These are phyloP conservation scores for Rhodotorula mucilaginosa DNA, from an alignment of 1,284 basidiomycete species.

Conservation along the genomic window DNA sequence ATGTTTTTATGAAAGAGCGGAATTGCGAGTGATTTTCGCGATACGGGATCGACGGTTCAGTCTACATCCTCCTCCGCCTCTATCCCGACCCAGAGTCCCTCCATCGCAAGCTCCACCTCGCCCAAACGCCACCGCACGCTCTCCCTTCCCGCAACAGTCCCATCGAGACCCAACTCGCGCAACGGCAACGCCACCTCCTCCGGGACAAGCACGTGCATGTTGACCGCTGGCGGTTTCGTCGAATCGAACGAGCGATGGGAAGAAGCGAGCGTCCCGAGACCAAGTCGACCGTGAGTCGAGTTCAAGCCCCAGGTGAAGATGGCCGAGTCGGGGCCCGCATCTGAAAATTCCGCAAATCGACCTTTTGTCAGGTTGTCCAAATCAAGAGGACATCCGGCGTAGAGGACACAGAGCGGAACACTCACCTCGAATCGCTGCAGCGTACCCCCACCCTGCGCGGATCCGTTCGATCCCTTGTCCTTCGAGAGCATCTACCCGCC, in stretches of 20 bases:
- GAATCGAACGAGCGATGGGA: neutral
- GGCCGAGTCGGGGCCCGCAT: slow-evolving; percentile 2
- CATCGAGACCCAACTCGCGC: slow-evolving; percentile 18
- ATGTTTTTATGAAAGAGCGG: too few relatives aligned
- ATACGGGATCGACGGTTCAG: neutral
- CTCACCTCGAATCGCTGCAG: slow-evolving; percentile 28
- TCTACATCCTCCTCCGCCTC: neutral
- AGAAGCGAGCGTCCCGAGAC: slow-evolving; percentile 14
- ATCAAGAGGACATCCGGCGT: too few relatives aligned
- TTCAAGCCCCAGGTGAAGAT: slow-evolving; percentile 38
- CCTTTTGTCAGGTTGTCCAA: too few relatives aligned
- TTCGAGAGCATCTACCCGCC: slow-evolving; percentile 19
- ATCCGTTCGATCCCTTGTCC: slow-evolving; percentile 24
- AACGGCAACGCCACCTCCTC: slow-evolving; percentile 21
- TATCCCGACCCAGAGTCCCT: slow-evolving; percentile 31
- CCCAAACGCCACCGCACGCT: slow-evolving; percentile 22
- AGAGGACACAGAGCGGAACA: too few relatives aligned
- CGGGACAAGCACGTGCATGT: slow-evolving; percentile 22
- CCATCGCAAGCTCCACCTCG: slow-evolving; percentile 30
- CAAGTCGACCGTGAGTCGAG: slow-evolving; percentile 28
- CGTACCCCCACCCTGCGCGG: slow-evolving; percentile 32
- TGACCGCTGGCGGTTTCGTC: neutral
- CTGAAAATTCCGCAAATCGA: neutral
- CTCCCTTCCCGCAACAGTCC: neutral
- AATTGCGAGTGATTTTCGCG: too few relatives aligned